phyloP scores from a whole-genome alignment of 257 asterid genomes.

The Verbascum thapsus region DNA sequence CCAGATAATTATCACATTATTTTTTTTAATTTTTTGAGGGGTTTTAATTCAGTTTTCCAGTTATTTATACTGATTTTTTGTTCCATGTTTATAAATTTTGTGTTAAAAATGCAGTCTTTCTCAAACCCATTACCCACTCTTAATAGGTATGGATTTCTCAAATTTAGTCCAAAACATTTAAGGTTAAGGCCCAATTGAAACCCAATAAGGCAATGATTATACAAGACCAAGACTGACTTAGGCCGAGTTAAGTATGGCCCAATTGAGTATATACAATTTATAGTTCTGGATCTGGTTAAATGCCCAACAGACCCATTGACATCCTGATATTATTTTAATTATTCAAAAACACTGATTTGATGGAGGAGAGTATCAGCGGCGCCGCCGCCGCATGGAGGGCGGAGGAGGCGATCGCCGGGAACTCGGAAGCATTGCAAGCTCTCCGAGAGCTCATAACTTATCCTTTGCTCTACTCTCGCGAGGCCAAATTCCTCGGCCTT shows the following conservation, averaged over 20 bases:
- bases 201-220: too few relatives aligned
- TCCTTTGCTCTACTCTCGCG: conserved; percentile 63
- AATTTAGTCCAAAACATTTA: too few relatives aligned
- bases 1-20: conserved; percentile 35
- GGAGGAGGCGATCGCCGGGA: conserved; percentile 78
- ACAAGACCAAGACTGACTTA: too few relatives aligned
- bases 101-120: conserved; percentile 35
- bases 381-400: conserved; percentile 55
- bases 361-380: conserved; percentile 34
- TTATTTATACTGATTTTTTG: not conserved
- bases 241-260: too few relatives aligned
- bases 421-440: conserved; percentile 62
- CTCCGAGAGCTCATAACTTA: conserved; percentile 73
- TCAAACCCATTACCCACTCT: too few relatives aligned
- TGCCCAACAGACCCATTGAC: too few relatives aligned
- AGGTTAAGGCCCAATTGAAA: too few relatives aligned
- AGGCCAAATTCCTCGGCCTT: conserved; percentile 69
- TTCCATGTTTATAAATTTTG: conserved; percentile 2
- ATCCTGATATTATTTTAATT: too few relatives aligned
- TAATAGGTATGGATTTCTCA: too few relatives aligned
- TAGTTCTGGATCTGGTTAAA: too few relatives aligned
- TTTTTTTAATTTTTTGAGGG: not conserved
- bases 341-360: not conserved
- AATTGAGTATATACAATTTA: too few relatives aligned
- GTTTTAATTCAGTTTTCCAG: conserved; percentile 1